Conservation (phyloP, 2,329 filamentous ascomycete genomes). For the Aspergillus felis region DNA sequence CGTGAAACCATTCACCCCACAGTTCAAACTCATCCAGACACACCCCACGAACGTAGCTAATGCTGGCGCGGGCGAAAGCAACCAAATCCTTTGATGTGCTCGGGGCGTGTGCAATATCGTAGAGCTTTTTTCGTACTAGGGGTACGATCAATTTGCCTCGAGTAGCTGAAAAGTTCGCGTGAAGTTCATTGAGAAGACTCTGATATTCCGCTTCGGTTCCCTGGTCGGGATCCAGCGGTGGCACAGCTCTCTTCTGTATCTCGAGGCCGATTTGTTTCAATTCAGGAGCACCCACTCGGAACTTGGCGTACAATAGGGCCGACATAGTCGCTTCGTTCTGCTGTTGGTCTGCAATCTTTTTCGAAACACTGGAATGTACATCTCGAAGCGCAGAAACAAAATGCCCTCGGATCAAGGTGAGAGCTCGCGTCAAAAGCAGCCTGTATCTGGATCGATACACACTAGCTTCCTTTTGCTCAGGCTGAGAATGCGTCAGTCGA, state of each 20-base stretch:
- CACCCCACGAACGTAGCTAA: conserved; percentile 62
- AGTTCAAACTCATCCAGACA: conserved; percentile 65
- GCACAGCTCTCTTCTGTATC: conserved; percentile 62
- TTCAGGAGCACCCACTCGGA: conserved; percentile 62
- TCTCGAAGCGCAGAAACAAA: conserved; percentile 62
- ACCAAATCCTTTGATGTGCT: conserved; percentile 62
- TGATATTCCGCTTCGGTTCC: conserved; percentile 62
- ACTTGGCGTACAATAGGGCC: conserved; percentile 67
- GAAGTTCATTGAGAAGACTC: conserved; percentile 61
- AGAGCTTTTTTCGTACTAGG: conserved; percentile 58
- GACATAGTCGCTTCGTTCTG: conserved; percentile 70
- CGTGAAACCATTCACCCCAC: conserved; percentile 64
- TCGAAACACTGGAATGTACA: conserved; percentile 59
- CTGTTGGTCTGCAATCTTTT: conserved; percentile 62
- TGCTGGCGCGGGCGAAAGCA: conserved; percentile 60
- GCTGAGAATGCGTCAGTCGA: conserved; percentile 44
- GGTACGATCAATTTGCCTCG: conserved; percentile 58
- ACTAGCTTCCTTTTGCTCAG: conserved; percentile 80
- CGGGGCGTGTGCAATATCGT: conserved; percentile 53
- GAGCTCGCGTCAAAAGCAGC: conserved; percentile 66
- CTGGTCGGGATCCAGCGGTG: conserved; percentile 56
- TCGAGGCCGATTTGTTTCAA: conserved; percentile 63
- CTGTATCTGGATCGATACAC: conserved; percentile 85
- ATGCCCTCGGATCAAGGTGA: conserved; percentile 64
- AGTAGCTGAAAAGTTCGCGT: conserved; percentile 60